Conservation (phyloP, 805 yeast species). For the Ogataea parapolymorpha region DNA sequence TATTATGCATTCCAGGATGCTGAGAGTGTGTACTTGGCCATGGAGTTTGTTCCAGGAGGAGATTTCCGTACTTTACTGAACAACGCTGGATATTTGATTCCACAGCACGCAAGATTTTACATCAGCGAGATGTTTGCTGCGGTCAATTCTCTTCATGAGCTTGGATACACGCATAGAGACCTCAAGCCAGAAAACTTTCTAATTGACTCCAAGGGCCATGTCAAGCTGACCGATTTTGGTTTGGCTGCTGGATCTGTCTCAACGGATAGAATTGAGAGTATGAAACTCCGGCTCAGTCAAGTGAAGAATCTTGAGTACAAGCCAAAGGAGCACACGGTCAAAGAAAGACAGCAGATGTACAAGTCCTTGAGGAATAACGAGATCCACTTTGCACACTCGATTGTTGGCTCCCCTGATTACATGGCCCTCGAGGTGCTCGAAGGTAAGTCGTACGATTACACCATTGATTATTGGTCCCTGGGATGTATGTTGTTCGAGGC, state of each 20-base stretch:
- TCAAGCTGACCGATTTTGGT: constrained; percentile 94
- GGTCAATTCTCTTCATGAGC: constrained; percentile 86
- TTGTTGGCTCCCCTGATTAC: constrained; percentile 97
- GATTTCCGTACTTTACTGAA: constrained; percentile 92
- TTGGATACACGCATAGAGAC: constrained; percentile 96
- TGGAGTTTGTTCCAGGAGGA: constrained; percentile 99
- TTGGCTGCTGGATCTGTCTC: constrained; percentile 95
- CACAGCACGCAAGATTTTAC: constrained; percentile 94
- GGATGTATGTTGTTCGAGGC: constrained; percentile 98
- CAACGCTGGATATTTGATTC: constrained; percentile 88
- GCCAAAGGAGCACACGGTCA: constrained; percentile 67
- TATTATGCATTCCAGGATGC: constrained; percentile 93
- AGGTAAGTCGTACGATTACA: constrained; percentile 89
- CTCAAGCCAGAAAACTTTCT: constrained; percentile 92
- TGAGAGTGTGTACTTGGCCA: constrained; percentile 86
- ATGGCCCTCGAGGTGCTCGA: constrained; percentile 98
- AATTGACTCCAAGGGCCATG: constrained; percentile 87
- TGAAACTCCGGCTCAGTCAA: constrained; percentile 62
- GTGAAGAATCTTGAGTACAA: constrained; percentile 75
- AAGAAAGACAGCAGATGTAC: constrained; percentile 85
- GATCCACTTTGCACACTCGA: constrained; percentile 85
- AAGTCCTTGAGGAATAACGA: constrained; percentile 74
- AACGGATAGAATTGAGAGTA: constrained; percentile 86
- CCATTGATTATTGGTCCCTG: constrained; percentile 97
- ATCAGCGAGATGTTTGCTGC: constrained; percentile 95